Evolutionary conservation across 208 protist genomes (phyloP).

Genomic region (Wallacemonas sp.): DNA sequence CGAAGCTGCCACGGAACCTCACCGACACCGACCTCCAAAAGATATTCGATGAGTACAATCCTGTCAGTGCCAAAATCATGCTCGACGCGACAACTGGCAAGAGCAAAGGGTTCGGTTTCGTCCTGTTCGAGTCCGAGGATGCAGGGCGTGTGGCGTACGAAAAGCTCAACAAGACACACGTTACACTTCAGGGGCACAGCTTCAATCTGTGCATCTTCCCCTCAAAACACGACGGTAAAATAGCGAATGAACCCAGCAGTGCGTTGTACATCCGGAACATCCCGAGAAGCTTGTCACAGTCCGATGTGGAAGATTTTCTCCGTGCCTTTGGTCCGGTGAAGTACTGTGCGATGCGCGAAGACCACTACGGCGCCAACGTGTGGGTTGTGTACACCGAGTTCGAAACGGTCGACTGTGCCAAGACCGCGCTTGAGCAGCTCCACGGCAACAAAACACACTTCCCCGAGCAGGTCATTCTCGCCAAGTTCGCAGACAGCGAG

Average conservation of each 20-base stretch:
- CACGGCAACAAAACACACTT: slow-evolving; percentile 79
- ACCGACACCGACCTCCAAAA: slow-evolving; percentile 81
- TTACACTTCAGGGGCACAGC: slow-evolving; percentile 53
- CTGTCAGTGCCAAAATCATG: slow-evolving; percentile 90
- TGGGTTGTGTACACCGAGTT: slow-evolving; percentile 89
- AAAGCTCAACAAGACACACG: slow-evolving; percentile 68
- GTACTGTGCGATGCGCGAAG: slow-evolving; percentile 89
- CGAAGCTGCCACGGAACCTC: slow-evolving; percentile 91
- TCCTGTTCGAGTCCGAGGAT: slow-evolving; percentile 93
- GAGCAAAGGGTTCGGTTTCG: slow-evolving; percentile 96
- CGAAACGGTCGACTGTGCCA: slow-evolving; percentile 61
- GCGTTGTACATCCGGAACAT: slow-evolving; percentile 87
- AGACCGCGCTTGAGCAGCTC: slow-evolving; percentile 55
- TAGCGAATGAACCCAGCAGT: slow-evolving; percentile 53
- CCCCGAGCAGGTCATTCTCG: slow-evolving; percentile 58
- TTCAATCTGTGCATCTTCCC: slow-evolving; percentile 85
- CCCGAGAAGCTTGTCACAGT: slow-evolving; percentile 47
- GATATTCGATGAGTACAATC: slow-evolving; percentile 74
- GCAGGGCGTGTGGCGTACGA: slow-evolving; percentile 76
- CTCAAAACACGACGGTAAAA: slow-evolving; percentile 81
- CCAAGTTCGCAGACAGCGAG: slow-evolving; percentile 83
- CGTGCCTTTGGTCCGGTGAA: slow-evolving; percentile 62
- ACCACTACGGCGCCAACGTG: slow-evolving; percentile 76
- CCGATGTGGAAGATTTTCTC: slow-evolving; percentile 72
- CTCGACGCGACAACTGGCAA: slow-evolving; percentile 89